These are phyloP conservation scores for Chaetoceros tenuissimus DNA, from an alignment of 108 stramenopile species.

Conservation along the genomic window DNA sequence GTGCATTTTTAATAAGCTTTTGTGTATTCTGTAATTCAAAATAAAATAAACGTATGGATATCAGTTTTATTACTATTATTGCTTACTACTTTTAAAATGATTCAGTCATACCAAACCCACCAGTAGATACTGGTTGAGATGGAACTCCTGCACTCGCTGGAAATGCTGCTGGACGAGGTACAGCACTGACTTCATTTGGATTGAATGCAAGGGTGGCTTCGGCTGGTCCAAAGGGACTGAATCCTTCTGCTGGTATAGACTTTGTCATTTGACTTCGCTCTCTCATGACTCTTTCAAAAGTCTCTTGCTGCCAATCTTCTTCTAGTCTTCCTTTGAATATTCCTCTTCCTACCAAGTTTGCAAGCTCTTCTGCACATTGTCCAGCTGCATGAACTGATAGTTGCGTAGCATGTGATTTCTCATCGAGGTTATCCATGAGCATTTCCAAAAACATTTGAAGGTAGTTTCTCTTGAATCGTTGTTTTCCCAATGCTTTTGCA, in stretches of 20 bases:
- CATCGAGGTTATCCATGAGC: slow-evolving; percentile 59
- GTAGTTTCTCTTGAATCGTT: slow-evolving; percentile 70
- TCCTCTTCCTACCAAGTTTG: slow-evolving; percentile 52
- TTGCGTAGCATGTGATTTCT: slow-evolving; percentile 48
- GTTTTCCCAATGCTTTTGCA: slow-evolving; percentile 65
- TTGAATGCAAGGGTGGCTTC: background rate
- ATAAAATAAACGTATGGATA: no score
- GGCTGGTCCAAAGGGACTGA: slow-evolving; percentile 7
- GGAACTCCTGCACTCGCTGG: background rate
- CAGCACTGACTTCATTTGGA: background rate
- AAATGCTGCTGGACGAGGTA: background rate
- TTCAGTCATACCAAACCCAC: background rate
- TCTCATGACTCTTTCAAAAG: slow-evolving; percentile 58
- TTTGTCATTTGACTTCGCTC: slow-evolving; percentile 36
- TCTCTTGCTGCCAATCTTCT: slow-evolving; percentile 53
- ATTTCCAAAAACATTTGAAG: slow-evolving; percentile 72
- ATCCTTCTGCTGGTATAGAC: slow-evolving; percentile 5
- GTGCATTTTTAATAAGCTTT: no score
- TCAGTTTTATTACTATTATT: no score
- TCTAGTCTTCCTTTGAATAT: slow-evolving; percentile 70
- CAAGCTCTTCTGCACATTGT: slow-evolving; percentile 72
- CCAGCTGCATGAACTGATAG: slow-evolving; percentile 74
- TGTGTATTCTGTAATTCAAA: no score
- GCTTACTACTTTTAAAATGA: slow-evolving; percentile 1
- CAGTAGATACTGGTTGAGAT: background rate